Conservation (phyloP, 352 stramenopile species). For the Plasmopara muralis region DNA sequence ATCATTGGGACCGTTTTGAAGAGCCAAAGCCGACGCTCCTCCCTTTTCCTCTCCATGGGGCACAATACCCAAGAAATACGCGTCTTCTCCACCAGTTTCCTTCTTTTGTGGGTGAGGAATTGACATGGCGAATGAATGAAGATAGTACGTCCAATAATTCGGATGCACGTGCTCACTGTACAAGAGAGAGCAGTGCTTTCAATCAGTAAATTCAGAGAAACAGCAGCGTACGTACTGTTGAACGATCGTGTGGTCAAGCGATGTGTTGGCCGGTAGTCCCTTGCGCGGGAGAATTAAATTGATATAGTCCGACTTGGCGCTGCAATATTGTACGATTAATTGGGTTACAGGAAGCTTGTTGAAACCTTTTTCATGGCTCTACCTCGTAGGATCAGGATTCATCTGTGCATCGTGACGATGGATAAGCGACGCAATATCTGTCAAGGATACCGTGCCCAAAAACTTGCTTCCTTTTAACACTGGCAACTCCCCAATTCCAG, state of each 20-base stretch:
- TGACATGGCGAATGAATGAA: constrained; percentile 68
- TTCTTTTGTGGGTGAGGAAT: constrained; percentile 75
- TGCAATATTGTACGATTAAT: constrained; percentile 10
- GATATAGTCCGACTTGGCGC: constrained; percentile 88
- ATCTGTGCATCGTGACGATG: constrained; percentile 52
- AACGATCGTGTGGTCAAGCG: constrained; percentile 35
- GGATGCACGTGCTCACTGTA: constrained; percentile 21
- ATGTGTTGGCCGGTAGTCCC: constrained; percentile 70
- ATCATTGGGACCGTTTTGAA: constrained; percentile 19
- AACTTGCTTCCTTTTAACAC: constrained; percentile 64
- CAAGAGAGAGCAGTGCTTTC: not conserved
- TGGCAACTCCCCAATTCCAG: constrained; percentile 54
- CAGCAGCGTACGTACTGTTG: constrained; percentile 20
- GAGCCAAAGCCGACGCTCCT: constrained; percentile 7
- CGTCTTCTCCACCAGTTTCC: constrained; percentile 85
- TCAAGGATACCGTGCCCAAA: constrained; percentile 72
- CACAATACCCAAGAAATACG: constrained; percentile 88
- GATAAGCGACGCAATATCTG: constrained; percentile 68
- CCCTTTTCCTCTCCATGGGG: constrained; percentile 22
- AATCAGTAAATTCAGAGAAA: not conserved
- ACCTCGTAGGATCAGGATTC: constrained; percentile 47
- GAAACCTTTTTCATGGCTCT: not conserved
- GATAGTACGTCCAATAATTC: constrained; percentile 54
- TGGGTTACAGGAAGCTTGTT: too few species aligned
- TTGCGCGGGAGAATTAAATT: constrained; percentile 79